These are phyloP conservation scores for Vachellia collinsii DNA, from an alignment of 306 rosid genomes.

Conservation along the genomic window DNA sequence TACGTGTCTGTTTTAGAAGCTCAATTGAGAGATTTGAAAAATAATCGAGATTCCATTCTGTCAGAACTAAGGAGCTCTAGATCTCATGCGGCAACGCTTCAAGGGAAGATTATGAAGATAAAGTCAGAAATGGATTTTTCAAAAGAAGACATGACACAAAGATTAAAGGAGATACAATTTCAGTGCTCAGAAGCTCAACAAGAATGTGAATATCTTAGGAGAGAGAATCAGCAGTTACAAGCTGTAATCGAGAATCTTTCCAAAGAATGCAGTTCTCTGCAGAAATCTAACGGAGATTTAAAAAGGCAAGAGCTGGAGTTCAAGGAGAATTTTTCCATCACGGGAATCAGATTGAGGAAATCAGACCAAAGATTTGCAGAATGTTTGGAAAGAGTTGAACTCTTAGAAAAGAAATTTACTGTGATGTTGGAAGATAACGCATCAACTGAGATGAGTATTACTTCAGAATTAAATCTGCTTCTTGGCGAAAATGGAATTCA, in stretches of 20 bases:
- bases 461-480: constrained; percentile 47
- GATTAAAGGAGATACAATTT: constrained; percentile 5
- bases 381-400: constrained; percentile 48
- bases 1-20: constrained; percentile 56
- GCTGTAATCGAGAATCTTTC: constrained; percentile 9
- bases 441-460: constrained; percentile 44
- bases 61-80: constrained; percentile 54
- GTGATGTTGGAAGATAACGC: constrained; percentile 48
- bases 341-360: constrained; percentile 50
- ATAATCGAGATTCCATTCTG: constrained; percentile 45
- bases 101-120: constrained; percentile 46
- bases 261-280: constrained; percentile 41
- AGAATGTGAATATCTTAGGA: constrained; percentile 15
- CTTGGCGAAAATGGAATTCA: constrained; percentile 45
- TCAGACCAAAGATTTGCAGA: constrained; percentile 47
- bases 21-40: constrained; percentile 49
- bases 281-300: constrained; percentile 52
- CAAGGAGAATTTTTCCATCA: constrained; percentile 46
- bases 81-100: constrained; percentile 45
- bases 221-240: constrained; percentile 8
- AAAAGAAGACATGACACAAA: constrained; percentile 42
- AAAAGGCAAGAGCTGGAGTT: constrained; percentile 49
- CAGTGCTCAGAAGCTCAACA: constrained; percentile 10
- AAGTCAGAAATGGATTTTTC: constrained; percentile 48
- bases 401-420: constrained; percentile 48